phyloP scores from a whole-genome alignment of 306 rosid species.

The Urtica urens region DNA sequence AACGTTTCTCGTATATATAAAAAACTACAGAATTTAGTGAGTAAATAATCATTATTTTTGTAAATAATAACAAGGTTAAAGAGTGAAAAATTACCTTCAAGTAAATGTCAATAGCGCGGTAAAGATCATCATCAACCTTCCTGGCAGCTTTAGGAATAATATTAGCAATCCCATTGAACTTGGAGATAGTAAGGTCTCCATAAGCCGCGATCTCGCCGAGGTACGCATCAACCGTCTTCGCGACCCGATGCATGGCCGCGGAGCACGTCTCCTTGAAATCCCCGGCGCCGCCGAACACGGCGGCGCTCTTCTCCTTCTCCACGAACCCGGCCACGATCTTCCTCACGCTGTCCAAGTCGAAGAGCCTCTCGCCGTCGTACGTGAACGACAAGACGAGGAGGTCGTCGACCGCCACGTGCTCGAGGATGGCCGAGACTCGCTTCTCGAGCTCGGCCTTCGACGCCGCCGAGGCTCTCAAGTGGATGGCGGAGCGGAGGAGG shows the following conservation, averaged over 20 bases:
- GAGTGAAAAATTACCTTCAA: constrained; percentile 50
- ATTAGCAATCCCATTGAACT: constrained; percentile 59
- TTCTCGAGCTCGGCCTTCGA: constrained; percentile 66
- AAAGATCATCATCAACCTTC: constrained; percentile 66
- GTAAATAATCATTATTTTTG: too few species aligned
- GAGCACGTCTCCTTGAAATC: constrained; percentile 40
- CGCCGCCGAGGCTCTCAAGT: constrained; percentile 35
- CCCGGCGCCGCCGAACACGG: constrained; percentile 47
- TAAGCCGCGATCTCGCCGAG: constrained; percentile 52
- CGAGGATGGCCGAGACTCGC: constrained; percentile 44
- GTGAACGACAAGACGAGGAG: constrained; percentile 53
- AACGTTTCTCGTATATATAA: too few species aligned
- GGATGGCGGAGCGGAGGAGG: constrained; percentile 67
- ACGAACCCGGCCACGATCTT: constrained; percentile 48
- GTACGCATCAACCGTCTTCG: constrained; percentile 45
- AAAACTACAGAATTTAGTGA: too few species aligned
- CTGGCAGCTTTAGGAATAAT: constrained; percentile 52
- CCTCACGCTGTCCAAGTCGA: constrained; percentile 67
- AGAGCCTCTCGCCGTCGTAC: constrained; percentile 72
- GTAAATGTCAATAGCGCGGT: constrained; percentile 69
- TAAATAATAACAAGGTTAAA: too few species aligned
- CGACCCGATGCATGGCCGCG: constrained; percentile 39
- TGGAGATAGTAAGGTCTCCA: constrained; percentile 47
- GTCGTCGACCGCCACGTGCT: constrained; percentile 68
- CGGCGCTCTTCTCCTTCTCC: constrained; percentile 58